A percentile compares a stretch with the other conserved stretches of the same genome.
These are phyloP conservation scores for Candida ficus DNA, from an alignment of 805 yeast species.

Conservation along the genomic window DNA sequence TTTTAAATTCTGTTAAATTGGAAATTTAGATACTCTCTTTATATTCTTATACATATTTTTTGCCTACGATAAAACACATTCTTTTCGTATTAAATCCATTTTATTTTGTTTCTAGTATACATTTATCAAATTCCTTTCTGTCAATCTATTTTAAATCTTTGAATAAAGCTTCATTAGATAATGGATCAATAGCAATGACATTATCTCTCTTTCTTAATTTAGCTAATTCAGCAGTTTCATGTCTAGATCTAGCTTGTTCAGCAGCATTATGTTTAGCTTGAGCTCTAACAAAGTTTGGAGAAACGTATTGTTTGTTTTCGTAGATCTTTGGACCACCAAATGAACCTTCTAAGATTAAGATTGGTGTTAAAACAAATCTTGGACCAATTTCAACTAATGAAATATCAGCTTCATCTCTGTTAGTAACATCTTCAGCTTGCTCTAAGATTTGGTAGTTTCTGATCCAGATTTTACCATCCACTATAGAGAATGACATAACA, in stretches of 20 bases:
- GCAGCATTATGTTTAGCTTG: constrained; percentile 80
- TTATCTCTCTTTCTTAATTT: constrained; percentile 72
- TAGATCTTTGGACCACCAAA: constrained; percentile 97
- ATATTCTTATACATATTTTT: constrained; percentile 11
- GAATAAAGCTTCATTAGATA: constrained; percentile 72
- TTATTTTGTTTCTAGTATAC: neutral
- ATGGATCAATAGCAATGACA: constrained; percentile 74
- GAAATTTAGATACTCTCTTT: constrained; percentile 1
- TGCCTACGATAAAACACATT: neutral
- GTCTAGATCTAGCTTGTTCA: constrained; percentile 67
- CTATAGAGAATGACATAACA: constrained; percentile 87
- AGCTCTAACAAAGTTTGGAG: constrained; percentile 93
- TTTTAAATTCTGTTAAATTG: no score
- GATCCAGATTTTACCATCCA: constrained; percentile 92
- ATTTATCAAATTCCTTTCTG: neutral
- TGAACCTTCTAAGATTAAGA: constrained; percentile 90
- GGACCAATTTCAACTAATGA: constrained; percentile 95
- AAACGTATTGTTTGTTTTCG: constrained; percentile 93
- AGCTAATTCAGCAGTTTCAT: constrained; percentile 72
- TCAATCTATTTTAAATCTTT: constrained; percentile 30
- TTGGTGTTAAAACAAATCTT: constrained; percentile 86
- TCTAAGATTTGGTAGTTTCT: constrained; percentile 89
- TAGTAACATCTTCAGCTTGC: constrained; percentile 47
- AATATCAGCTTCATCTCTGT: constrained; percentile 54
- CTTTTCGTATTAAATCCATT: neutral